Conservation (phyloP, 768 basidiomycete species). For the Naganishia antarctica region DNA sequence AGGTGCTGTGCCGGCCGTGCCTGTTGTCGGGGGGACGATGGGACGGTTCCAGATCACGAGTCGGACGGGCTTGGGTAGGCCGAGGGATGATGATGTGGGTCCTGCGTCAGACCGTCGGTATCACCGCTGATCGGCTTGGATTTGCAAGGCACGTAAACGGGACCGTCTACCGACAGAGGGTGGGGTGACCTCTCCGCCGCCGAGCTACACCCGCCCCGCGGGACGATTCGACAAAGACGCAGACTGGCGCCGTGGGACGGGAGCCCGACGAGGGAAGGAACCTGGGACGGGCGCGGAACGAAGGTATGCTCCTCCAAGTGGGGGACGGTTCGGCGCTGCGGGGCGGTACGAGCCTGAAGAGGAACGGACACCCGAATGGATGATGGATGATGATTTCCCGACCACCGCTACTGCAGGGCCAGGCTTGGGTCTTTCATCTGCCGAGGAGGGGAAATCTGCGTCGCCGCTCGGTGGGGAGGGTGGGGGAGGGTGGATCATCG, state of each 20-base stretch:
- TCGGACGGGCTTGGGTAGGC: neutral
- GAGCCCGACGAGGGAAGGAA: too few relatives aligned
- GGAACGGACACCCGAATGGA: conserved; percentile 13
- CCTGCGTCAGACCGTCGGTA: neutral
- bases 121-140: too few relatives aligned
- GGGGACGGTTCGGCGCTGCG: neutral
- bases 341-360: neutral
- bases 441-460: neutral
- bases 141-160: too few relatives aligned
- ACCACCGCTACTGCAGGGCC: neutral
- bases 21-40: neutral
- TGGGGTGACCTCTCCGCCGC: too few relatives aligned
- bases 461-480: neutral
- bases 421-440: too few relatives aligned
- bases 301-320: neutral
- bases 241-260: conserved; percentile 3
- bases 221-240: neutral
- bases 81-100: neutral
- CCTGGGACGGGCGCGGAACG: conserved; percentile 5
- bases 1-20: neutral
- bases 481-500: neutral
- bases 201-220: too few relatives aligned
- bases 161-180: too few relatives aligned
- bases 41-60: conserved; percentile 1
- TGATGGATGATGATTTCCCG: conserved; percentile 11